A percentile compares a stretch with the other conserved stretches of the same genome.
Conservation (phyloP, 331 rosid species). For the Arachis monticola region DNA sequence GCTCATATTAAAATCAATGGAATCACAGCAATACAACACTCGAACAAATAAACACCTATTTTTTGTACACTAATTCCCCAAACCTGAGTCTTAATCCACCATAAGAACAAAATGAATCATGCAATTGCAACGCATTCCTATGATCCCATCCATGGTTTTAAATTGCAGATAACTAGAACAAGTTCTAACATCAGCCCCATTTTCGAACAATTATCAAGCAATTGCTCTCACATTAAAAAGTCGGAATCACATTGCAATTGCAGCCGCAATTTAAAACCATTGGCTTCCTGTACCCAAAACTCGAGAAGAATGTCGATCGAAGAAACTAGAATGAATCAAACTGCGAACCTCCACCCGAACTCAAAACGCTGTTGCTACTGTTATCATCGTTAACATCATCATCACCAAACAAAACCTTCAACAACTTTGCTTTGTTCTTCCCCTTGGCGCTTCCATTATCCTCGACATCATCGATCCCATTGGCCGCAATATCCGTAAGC, state of each 20-base stretch:
- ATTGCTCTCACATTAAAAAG: not conserved
- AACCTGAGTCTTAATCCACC: not conserved
- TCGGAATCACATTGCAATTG: not conserved
- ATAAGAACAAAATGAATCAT: slow-evolving; percentile 19
- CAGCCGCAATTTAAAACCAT: not conserved
- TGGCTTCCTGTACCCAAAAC: not conserved
- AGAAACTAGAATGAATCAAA: slow-evolving; percentile 44
- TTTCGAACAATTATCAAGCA: not conserved
- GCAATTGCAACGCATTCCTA: not conserved
- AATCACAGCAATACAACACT: slow-evolving; percentile 15
- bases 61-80: slow-evolving; percentile 35
- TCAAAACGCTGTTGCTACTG: not conserved
- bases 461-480: slow-evolving; percentile 66
- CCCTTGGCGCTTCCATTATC: slow-evolving; percentile 62
- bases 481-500: slow-evolving; percentile 49
- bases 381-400: slow-evolving; percentile 16
- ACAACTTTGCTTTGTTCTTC: slow-evolving; percentile 62
- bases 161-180: not conserved
- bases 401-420: slow-evolving; percentile 55
- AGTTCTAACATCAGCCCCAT: not conserved
- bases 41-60: slow-evolving; percentile 32
- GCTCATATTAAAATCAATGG: slow-evolving; percentile 35
- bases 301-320: slow-evolving; percentile 48
- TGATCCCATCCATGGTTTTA: not conserved
- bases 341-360: slow-evolving; percentile 46